Conservation (phyloP, 164 flowering plant genomes). For the Nymphaea thermarum region DNA sequence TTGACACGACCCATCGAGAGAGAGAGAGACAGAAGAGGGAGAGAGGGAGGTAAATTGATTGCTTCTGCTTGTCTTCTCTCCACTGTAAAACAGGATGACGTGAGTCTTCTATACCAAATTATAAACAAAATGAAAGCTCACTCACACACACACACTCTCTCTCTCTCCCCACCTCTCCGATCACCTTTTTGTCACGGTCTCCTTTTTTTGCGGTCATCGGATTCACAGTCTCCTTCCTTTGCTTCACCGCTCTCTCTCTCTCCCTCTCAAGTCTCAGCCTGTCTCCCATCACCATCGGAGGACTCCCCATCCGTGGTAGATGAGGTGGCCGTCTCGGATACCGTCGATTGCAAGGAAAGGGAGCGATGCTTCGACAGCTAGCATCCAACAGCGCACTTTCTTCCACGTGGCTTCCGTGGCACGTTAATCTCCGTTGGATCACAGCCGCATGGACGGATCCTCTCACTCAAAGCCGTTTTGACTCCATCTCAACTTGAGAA, state of each 20-base stretch:
- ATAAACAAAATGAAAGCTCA: background rate
- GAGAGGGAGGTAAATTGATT: background rate
- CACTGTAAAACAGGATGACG: background rate
- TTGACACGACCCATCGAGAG: background rate
- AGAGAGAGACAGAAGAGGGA: background rate
- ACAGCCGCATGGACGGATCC: background rate
- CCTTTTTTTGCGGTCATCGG: too few relatives aligned
- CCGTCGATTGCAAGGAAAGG: background rate
- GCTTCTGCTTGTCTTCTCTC: background rate
- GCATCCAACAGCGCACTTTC: too few relatives aligned
- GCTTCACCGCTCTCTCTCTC: background rate
- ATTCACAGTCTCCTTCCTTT: too few relatives aligned
- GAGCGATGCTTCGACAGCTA: background rate
- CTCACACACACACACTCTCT: background rate
- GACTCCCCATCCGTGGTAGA: background rate
- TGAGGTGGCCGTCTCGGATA: background rate
- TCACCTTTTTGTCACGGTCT: too few relatives aligned
- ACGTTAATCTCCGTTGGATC: background rate
- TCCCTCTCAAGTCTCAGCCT: too few relatives aligned
- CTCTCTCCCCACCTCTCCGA: background rate
- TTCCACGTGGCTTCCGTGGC: background rate
- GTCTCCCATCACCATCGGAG: too few relatives aligned
- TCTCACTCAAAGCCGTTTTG: background rate
- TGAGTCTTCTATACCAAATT: too few relatives aligned
- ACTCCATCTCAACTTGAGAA: too few relatives aligned